phyloP scores from a whole-genome alignment of 768 basidiomycete genomes.

The Suillus plorans region DNA sequence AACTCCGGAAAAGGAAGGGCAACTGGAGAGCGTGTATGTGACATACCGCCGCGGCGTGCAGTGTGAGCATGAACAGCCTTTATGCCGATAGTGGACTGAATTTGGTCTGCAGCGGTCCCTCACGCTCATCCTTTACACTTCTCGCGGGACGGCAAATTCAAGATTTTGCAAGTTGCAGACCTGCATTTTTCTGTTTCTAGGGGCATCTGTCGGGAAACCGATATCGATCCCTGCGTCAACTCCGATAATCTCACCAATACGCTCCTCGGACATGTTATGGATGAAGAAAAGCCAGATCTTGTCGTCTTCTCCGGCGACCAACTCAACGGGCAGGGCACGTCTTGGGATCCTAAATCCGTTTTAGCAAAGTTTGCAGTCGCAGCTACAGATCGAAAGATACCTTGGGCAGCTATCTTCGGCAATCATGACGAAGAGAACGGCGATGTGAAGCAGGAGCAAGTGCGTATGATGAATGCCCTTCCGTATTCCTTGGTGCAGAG shows the following conservation, averaged over 20 bases:
- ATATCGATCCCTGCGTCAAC: slow-evolving; percentile 45
- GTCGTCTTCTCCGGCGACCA: slow-evolving; percentile 94
- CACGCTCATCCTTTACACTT: slow-evolving; percentile 81
- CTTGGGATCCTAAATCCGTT: slow-evolving; percentile 87
- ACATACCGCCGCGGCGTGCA: slow-evolving; percentile 75
- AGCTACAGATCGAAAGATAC: slow-evolving; percentile 72
- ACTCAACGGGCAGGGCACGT: slow-evolving; percentile 86
- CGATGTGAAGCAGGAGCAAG: slow-evolving; percentile 57
- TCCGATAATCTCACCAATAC: slow-evolving; percentile 82
- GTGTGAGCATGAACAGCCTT: slow-evolving; percentile 41
- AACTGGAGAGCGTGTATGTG: slow-evolving; percentile 56
- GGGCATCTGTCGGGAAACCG: slow-evolving; percentile 76
- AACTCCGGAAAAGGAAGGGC: slow-evolving; percentile 40
- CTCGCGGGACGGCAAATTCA: slow-evolving; percentile 80
- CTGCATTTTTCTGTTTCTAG: slow-evolving; percentile 86
- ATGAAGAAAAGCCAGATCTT: slow-evolving; percentile 83
- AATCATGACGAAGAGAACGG: slow-evolving; percentile 90
- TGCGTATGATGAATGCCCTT: slow-evolving; percentile 69
- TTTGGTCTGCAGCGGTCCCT: slow-evolving; percentile 51
- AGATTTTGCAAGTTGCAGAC: slow-evolving; percentile 89
- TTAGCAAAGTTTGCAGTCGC: slow-evolving; percentile 52
- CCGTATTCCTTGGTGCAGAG: slow-evolving; percentile 83
- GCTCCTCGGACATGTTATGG: slow-evolving; percentile 69
- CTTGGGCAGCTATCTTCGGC: slow-evolving; percentile 93
- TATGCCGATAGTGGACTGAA: slow-evolving; percentile 7